A percentile compares a stretch with the other conserved stretches of the same genome.
phyloP scores from a whole-genome alignment of 75 land plant genomes.

The Picea glauca region DNA sequence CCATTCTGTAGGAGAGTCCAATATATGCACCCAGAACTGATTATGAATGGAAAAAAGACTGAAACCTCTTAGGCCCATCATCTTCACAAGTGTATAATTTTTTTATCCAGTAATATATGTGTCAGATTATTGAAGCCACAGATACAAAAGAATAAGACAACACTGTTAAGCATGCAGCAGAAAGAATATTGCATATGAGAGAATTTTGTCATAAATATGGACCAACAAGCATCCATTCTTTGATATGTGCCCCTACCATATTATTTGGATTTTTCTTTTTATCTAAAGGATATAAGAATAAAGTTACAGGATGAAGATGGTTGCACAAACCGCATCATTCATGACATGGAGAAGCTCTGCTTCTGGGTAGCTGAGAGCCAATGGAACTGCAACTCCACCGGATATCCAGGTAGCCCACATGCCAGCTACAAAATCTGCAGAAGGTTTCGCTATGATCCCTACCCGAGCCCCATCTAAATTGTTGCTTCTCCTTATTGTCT shows the following conservation, averaged over 20 bases:
- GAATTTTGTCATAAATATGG: neutral
- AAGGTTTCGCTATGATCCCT: constrained; percentile 97
- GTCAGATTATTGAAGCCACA: too few species aligned
- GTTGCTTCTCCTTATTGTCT: constrained; percentile 4
- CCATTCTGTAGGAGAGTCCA: too few species aligned
- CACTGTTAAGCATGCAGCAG: neutral
- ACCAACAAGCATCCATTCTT: neutral
- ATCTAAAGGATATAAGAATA: neutral
- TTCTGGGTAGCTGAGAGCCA: constrained; percentile 97
- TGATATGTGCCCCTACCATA: neutral
- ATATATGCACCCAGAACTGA: too few species aligned
- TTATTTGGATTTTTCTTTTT: neutral
- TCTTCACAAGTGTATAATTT: too few species aligned
- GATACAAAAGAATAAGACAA: too few species aligned
- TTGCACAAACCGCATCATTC: constrained; percentile 77
- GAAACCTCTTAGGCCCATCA: too few species aligned
- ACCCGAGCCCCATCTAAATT: constrained; percentile 62
- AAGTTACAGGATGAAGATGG: neutral
- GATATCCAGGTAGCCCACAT: constrained; percentile 91
- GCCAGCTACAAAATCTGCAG: constrained; percentile 93
- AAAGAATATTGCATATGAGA: neutral
- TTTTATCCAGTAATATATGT: too few species aligned
- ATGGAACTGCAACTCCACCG: constrained; percentile 93
- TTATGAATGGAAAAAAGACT: too few species aligned
- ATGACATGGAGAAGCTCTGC: constrained; percentile 94